These are phyloP conservation scores for Vanderwaltozyma yarrowii DNA, from an alignment of 805 yeast genomes.

Conservation along the genomic window DNA sequence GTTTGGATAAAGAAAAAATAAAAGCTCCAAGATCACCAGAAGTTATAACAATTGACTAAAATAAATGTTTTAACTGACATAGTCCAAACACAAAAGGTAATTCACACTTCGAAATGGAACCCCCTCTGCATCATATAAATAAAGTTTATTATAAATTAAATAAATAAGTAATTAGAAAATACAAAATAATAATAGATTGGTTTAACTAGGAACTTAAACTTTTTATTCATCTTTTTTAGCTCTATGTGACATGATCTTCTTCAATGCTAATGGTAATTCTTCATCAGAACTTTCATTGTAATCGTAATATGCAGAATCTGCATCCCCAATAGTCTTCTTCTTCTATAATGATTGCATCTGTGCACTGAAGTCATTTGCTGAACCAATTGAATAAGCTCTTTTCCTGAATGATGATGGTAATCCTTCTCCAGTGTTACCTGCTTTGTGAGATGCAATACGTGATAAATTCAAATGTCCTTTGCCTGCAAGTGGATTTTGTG, in stretches of 20 bases:
- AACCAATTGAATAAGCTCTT: slow-evolving; percentile 31
- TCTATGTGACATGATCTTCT: slow-evolving; percentile 28
- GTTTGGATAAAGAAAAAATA: slow-evolving; percentile 31
- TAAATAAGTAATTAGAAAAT: no score
- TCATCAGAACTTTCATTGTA: slow-evolving; percentile 18
- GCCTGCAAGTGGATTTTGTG: slow-evolving; percentile 1
- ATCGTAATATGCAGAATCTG: slow-evolving; percentile 4
- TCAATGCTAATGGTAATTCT: slow-evolving; percentile 32
- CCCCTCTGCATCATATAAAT: no score
- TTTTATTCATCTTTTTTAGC: not conserved
- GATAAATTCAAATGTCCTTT: slow-evolving; percentile 13
- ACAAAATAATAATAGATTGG: no score
- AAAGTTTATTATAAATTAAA: no score
- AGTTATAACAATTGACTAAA: slow-evolving; percentile 64
- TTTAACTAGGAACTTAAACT: no score
- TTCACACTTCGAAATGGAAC: no score
- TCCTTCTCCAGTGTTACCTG: slow-evolving; percentile 7
- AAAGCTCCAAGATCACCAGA: slow-evolving; percentile 60
- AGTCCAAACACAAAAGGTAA: no score
- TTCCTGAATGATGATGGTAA: slow-evolving; percentile 26
- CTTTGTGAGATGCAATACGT: slow-evolving; percentile 22
- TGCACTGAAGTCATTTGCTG: slow-evolving; percentile 3
- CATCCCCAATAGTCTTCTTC: slow-evolving; percentile 11
- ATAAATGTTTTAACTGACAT: no score
- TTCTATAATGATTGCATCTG: slow-evolving; percentile 6